These are phyloP conservation scores for Schwanniomyces polymorphus DNA, from an alignment of 805 yeast species.

Conservation along the genomic window DNA sequence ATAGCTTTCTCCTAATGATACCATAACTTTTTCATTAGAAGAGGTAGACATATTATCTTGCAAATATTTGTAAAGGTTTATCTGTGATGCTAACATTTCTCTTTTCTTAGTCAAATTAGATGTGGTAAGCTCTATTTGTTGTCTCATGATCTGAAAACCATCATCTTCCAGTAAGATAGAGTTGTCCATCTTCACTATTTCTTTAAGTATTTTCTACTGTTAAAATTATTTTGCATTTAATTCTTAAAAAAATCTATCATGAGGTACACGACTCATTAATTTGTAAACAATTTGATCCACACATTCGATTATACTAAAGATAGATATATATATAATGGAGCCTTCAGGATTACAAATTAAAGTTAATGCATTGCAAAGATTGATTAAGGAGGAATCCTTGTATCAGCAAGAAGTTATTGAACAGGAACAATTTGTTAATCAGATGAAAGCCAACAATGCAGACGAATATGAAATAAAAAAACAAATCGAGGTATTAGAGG, in stretches of 20 bases:
- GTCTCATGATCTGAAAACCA: neutral
- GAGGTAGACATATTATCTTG: slow-evolving; percentile 1
- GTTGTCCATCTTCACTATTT: neutral
- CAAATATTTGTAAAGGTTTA: slow-evolving; percentile 2
- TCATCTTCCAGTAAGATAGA: slow-evolving; percentile 1
- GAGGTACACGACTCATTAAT: neutral
- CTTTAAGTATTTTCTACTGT: neutral
- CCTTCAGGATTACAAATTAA: slow-evolving; percentile 74
- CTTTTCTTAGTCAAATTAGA: slow-evolving; percentile 2
- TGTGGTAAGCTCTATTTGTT: slow-evolving; percentile 2
- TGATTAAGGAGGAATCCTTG: slow-evolving; percentile 63
- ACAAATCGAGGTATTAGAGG: slow-evolving; percentile 36
- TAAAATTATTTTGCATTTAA: neutral
- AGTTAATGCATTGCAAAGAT: slow-evolving; percentile 63
- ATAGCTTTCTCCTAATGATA: slow-evolving; percentile 41
- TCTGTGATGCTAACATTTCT: slow-evolving; percentile 3
- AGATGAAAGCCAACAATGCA: slow-evolving; percentile 44
- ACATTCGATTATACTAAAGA: neutral
- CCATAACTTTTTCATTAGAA: slow-evolving; percentile 15
- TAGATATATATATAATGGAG: slow-evolving; percentile 44
- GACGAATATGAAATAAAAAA: slow-evolving; percentile 69
- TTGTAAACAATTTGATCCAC: neutral
- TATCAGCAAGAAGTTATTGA: slow-evolving; percentile 61
- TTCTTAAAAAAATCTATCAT: neutral
- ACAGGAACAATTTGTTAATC: slow-evolving; percentile 49